Conservation (phyloP, 2,329 filamentous ascomycete genomes). For the Exophiala spinifera region DNA sequence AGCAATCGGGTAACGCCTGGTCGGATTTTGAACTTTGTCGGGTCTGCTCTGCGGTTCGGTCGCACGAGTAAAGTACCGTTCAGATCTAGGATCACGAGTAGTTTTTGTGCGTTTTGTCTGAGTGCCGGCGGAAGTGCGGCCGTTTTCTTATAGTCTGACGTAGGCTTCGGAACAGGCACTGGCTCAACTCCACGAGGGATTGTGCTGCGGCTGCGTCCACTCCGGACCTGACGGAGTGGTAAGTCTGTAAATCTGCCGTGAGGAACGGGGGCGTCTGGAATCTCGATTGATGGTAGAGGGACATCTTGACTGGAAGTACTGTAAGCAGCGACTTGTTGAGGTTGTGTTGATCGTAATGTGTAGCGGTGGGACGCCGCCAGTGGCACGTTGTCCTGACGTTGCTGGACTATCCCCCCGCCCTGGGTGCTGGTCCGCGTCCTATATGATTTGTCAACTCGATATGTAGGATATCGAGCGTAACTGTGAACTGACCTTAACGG, state of each 20-base stretch:
- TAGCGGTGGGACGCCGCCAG: conserved; percentile 6
- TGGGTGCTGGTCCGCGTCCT: conserved; percentile 19
- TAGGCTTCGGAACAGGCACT: conserved; percentile 55
- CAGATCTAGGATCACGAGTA: conserved; percentile 85
- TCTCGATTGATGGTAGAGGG: conserved; percentile 17
- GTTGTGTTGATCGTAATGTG: conserved; percentile 8
- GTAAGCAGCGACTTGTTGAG: conserved; percentile 12
- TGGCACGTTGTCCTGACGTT: neutral
- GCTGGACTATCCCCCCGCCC: conserved; percentile 15
- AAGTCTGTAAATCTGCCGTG: neutral
- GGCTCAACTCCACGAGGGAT: conserved; percentile 7
- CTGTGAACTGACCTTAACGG: conserved; percentile 28
- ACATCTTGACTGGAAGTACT: conserved; percentile 6
- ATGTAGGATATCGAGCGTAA: conserved; percentile 27
- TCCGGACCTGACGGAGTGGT: conserved; percentile 1
- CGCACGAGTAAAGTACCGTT: conserved; percentile 87
- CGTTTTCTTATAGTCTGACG: conserved; percentile 57
- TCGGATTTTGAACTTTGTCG: conserved; percentile 60
- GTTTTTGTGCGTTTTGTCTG: conserved; percentile 52
- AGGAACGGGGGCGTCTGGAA: neutral
- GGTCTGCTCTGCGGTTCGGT: conserved; percentile 48
- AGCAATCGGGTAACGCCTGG: conserved; percentile 69
- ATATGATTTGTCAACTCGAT: conserved; percentile 30
- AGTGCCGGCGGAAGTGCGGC: conserved; percentile 46
- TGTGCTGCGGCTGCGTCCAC: neutral